phyloP scores from a whole-genome alignment of 23 red algal species.

The Gracilaria vermiculophylla region DNA sequence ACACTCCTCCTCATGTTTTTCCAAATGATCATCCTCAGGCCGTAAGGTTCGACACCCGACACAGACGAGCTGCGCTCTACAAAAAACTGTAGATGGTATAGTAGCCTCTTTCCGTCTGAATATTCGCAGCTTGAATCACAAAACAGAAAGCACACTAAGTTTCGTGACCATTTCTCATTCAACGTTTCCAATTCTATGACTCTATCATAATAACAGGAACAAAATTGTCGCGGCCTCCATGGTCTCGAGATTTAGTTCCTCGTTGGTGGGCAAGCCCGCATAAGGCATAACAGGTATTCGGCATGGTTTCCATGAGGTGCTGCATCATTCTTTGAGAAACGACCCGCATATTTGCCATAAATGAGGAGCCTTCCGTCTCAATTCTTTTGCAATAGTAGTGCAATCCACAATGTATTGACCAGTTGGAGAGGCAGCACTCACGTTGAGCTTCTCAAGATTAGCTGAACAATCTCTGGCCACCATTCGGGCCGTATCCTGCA shows the following conservation, averaged over 20 bases:
- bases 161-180: neutral
- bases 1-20: neutral
- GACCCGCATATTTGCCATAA: conserved; percentile 54
- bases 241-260: no score
- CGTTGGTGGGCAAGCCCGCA: no score
- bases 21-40: neutral
- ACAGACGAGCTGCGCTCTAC: conserved; percentile 1
- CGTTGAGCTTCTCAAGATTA: conserved; percentile 58
- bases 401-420: conserved; percentile 49
- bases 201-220: neutral
- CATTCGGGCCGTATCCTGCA: conserved; percentile 37
- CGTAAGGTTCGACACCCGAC: no score
- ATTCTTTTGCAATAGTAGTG: conserved; percentile 23
- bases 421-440: conserved; percentile 26
- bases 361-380: conserved; percentile 44
- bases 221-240: neutral
- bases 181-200: no score
- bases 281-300: neutral
- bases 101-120: neutral
- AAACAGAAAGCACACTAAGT: neutral
- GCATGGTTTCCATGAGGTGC: neutral
- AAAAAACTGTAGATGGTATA: neutral
- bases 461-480: conserved; percentile 47
- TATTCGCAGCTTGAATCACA: neutral
- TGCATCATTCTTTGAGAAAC: neutral